Percentiles rank a stretch among this genome's conserved stretches.
phyloP scores from a whole-genome alignment of 176 grass and related monocot species.

The Oryza australiensis region DNA sequence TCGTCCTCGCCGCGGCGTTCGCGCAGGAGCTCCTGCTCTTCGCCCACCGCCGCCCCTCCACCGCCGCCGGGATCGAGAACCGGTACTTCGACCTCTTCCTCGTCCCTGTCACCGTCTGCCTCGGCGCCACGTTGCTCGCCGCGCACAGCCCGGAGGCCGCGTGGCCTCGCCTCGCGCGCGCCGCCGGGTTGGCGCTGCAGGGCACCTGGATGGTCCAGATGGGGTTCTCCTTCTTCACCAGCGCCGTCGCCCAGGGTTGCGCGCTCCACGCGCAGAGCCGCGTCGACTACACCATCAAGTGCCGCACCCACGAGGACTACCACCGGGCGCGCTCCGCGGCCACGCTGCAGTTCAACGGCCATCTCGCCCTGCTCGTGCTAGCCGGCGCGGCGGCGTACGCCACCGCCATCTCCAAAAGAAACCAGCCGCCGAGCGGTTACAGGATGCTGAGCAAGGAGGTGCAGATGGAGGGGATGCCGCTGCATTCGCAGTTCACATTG shows the following conservation, averaged over 20 bases:
- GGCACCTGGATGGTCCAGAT: conserved; percentile 98
- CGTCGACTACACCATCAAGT: conserved; percentile 84
- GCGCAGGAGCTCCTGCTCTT: conserved; percentile 73
- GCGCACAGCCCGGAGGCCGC: conserved; percentile 46
- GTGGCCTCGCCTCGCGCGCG: conserved; percentile 53
- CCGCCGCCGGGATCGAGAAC: conserved; percentile 82
- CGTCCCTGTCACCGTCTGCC: conserved; percentile 72
- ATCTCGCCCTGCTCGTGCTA: conserved; percentile 75
- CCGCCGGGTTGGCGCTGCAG: conserved; percentile 74
- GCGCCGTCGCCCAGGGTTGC: conserved; percentile 66
- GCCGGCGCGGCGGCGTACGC: conserved; percentile 42
- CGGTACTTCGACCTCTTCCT: conserved; percentile 94
- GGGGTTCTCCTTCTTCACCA: conserved; percentile 94
- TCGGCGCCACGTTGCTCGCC: conserved; percentile 62
- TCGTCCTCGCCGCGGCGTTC: conserved; percentile 76
- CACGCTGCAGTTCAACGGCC: conserved; percentile 94
- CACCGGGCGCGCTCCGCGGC: conserved; percentile 87
- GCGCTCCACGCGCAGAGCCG: conserved; percentile 53
- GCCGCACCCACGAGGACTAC: conserved; percentile 87
- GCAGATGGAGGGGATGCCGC: conserved; percentile 59
- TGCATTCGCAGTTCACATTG: conserved; percentile 57
- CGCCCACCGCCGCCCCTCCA: conserved; percentile 62
- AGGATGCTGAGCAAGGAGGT: conserved; percentile 74
- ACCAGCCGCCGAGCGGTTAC: conserved; percentile 41
- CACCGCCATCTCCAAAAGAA: conserved; percentile 25